Percentiles rank a stretch among this genome's conserved stretches.
Conservation (phyloP, 129 eudicot genomes). For the Tagetes erecta region DNA sequence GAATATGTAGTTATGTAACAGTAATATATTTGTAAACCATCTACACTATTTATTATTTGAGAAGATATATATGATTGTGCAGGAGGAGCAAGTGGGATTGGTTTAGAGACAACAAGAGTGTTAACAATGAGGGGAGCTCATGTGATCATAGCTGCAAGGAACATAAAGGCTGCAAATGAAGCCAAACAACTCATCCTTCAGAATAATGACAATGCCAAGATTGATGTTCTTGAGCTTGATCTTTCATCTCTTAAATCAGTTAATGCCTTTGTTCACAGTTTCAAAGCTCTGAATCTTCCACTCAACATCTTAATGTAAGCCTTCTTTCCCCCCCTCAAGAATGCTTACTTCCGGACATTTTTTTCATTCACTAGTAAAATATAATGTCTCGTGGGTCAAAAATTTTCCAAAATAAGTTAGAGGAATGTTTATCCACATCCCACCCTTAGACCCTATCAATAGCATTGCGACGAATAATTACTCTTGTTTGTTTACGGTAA, state of each 20-base stretch:
- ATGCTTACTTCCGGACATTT: neutral
- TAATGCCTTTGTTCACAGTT: constrained; percentile 55
- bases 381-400: neutral
- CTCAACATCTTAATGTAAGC: constrained; percentile 84
- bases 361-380: neutral
- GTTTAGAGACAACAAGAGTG: constrained; percentile 82
- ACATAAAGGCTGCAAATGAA: constrained; percentile 71
- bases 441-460: too few relatives aligned
- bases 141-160: constrained; percentile 82
- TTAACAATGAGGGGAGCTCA: constrained; percentile 74
- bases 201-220: constrained; percentile 46
- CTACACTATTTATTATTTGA: too few relatives aligned
- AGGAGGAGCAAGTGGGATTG: constrained; percentile 97
- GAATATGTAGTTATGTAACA: too few relatives aligned
- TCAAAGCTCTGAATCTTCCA: constrained; percentile 69
- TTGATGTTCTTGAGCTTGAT: constrained; percentile 78
- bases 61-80: constrained; percentile 20
- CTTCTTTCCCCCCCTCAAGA: neutral
- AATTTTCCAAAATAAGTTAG: neutral
- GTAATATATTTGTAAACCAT: too few relatives aligned
- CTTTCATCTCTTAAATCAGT: constrained; percentile 65
- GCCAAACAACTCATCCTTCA: constrained; percentile 60
- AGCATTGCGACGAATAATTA: too few relatives aligned
- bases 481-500: too few relatives aligned
- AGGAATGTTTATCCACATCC: too few relatives aligned